Percentiles rank a stretch among this genome's conserved stretches.
phyloP scores from a whole-genome alignment of 2,329 filamentous ascomycete genomes.

The Colletotrichum nymphaeae region DNA sequence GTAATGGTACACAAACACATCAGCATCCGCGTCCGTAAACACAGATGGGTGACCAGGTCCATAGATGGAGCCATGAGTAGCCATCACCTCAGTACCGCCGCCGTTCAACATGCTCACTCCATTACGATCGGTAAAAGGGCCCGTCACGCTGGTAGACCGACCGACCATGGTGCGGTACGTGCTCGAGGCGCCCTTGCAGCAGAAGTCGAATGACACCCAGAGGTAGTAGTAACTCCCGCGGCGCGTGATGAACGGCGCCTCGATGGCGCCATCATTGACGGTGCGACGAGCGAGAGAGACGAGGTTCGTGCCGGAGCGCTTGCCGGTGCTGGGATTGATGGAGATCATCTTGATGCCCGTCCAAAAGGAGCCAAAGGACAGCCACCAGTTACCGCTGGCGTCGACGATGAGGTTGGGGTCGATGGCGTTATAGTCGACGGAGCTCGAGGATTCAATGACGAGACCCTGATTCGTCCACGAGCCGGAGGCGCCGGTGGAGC shows the following conservation, averaged over 20 bases:
- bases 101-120: constrained; percentile 42
- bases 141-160: constrained; percentile 42
- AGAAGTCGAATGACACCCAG: constrained; percentile 47
- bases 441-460: constrained; percentile 40
- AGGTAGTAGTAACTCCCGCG: constrained; percentile 46
- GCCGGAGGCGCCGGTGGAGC: constrained; percentile 42
- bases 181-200: constrained; percentile 44
- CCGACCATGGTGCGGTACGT: constrained; percentile 48
- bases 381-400: constrained; percentile 43
- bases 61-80: constrained; percentile 43
- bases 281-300: constrained; percentile 43
- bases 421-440: constrained; percentile 44
- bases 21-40: constrained; percentile 44
- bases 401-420: constrained; percentile 45
- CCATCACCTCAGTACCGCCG: constrained; percentile 45
- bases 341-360: constrained; percentile 45
- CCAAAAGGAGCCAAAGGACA: constrained; percentile 47
- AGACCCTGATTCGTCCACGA: constrained; percentile 45
- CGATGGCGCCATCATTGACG: constrained; percentile 39
- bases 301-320: constrained; percentile 38
- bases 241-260: constrained; percentile 44
- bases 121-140: constrained; percentile 42
- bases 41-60: constrained; percentile 46
- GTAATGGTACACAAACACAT: constrained; percentile 47
- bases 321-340: constrained; percentile 42